Evolutionary conservation across 768 basidiomycete genomes (phyloP).

Genomic region (Clathrus columnatus): DNA sequence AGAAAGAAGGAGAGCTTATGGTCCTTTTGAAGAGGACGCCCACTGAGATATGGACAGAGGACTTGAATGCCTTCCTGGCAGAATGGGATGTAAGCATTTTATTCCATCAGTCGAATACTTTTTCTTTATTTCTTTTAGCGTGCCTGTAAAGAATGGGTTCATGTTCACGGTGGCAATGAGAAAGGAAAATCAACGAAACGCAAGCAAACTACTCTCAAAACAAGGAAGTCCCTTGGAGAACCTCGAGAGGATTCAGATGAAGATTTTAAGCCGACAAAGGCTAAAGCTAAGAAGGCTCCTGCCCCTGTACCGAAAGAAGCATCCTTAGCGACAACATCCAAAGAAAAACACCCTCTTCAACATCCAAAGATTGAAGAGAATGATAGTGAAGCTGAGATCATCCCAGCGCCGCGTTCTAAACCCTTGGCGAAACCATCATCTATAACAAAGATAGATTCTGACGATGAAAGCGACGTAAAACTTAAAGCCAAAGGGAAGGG

Average conservation of each 20-base stretch:
- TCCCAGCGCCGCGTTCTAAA: conserved; percentile 20
- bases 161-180: conserved; percentile 36
- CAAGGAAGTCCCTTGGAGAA: conserved; percentile 39
- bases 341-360: conserved; percentile 21
- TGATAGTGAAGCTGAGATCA: conserved; percentile 34
- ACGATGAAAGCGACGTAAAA: conserved; percentile 11
- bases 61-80: conserved; percentile 73
- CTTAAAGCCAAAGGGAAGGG: conserved; percentile 39
- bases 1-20: conserved; percentile 78
- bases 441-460: conserved; percentile 9
- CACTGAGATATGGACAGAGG: conserved; percentile 80
- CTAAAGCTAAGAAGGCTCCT: conserved; percentile 28
- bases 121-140: conserved; percentile 22
- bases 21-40: conserved; percentile 69
- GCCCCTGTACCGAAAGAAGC: conserved; percentile 18
- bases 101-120: not conserved
- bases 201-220: conserved; percentile 47
- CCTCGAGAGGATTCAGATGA: conserved; percentile 37
- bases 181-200: conserved; percentile 47
- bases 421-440: conserved; percentile 13
- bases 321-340: conserved; percentile 14
- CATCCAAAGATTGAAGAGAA: conserved; percentile 21
- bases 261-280: conserved; percentile 47
- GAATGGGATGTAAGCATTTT: conserved; percentile 69
- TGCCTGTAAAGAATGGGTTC: conserved; percentile 34